Evolutionary conservation across 371 early-diverging fungal genomes (phyloP), one percentile per base, ranked within the genome.

Genomic region (Rhizopus stolonifer): DNA sequence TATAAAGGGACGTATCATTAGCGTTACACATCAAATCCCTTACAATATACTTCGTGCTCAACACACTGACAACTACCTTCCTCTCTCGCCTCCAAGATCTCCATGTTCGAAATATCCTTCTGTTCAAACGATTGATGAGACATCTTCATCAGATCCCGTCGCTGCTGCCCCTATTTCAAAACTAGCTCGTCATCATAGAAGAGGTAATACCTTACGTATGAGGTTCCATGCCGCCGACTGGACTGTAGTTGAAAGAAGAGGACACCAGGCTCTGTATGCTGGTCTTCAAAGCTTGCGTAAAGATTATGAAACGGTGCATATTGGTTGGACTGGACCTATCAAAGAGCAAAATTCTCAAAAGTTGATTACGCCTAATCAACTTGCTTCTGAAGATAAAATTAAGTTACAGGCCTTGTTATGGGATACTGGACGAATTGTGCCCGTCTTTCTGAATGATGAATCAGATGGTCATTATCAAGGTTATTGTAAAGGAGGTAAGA

Each of bases 391-490:
- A 10, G 67, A 70, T 34, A 78, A 66, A 39, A 51, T 54, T 3
- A 51, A 58, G 19, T 47, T 86, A 36, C 60, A 62, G 49, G 53
- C 69, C 15, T 52, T 67, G 42, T 67, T 88, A 24, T 58, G 60
- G 46, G 65, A 80, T 31, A 77, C 84, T 18, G 76, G 74, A 32
- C 77, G 79, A 48, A 74, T 78, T 36, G 69, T 85, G 10, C 93
- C 95, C 17, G 81, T 95, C 9, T 85, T 91, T 58, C 53, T 94
- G 40, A 83, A 84, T 39, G 74, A 80, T 15, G 74, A 82, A 15
- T 86, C 90, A 40, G 58, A 72, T 18, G 85, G 81, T 11, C 91
- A 85, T 69, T 90, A 88, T 78, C 94, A 90, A 65, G 94, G 89
- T 11, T 93, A 83, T 74, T 94, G 88, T 82, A 95, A 91, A 80